phyloP scores from a whole-genome alignment of 225 moss, liverwort and hornwort genomes.

The Sphagnum contortum region DNA sequence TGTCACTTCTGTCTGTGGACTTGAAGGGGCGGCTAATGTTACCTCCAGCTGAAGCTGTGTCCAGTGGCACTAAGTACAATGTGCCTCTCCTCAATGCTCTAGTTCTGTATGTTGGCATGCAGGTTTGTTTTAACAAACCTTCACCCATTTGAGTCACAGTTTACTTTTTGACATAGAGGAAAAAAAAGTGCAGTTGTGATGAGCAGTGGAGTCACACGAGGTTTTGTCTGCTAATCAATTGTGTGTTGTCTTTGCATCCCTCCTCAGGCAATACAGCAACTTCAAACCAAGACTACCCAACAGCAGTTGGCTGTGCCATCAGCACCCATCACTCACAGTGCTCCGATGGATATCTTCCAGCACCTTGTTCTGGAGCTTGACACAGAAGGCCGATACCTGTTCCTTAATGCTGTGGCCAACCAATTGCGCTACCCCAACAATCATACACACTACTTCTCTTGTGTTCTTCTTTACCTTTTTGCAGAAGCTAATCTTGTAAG shows the following conservation, averaged over 20 bases:
- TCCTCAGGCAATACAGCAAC: conserved; percentile 69
- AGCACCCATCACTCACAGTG: conserved; percentile 92
- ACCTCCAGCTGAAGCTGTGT: conserved; percentile 56
- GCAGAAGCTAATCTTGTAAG: conserved; percentile 65
- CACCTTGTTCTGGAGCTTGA: conserved; percentile 79
- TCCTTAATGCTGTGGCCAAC: conserved; percentile 89
- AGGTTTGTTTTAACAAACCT: conserved; percentile 25
- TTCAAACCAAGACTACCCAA: conserved; percentile 77
- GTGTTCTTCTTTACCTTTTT: conserved; percentile 86
- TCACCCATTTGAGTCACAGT: too few relatives aligned
- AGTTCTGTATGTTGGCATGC: conserved; percentile 90
- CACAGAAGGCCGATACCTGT: conserved; percentile 89
- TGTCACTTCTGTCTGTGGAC: conserved; percentile 60
- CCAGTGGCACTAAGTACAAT: conserved; percentile 79
- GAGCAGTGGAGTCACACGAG: too few relatives aligned
- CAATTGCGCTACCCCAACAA: conserved; percentile 96
- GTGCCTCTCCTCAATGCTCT: conserved; percentile 86
- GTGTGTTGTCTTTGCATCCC: too few relatives aligned
- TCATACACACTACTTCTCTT: conserved; percentile 93
- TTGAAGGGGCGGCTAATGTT: conserved; percentile 77
- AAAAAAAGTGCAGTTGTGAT: too few relatives aligned
- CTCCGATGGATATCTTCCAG: conserved; percentile 95
- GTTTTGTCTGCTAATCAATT: too few relatives aligned
- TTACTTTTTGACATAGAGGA: too few relatives aligned
- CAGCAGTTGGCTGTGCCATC: conserved; percentile 82